These are phyloP conservation scores for Metarhizium robertsii DNA, from an alignment of 2,329 filamentous ascomycete species.

Conservation along the genomic window DNA sequence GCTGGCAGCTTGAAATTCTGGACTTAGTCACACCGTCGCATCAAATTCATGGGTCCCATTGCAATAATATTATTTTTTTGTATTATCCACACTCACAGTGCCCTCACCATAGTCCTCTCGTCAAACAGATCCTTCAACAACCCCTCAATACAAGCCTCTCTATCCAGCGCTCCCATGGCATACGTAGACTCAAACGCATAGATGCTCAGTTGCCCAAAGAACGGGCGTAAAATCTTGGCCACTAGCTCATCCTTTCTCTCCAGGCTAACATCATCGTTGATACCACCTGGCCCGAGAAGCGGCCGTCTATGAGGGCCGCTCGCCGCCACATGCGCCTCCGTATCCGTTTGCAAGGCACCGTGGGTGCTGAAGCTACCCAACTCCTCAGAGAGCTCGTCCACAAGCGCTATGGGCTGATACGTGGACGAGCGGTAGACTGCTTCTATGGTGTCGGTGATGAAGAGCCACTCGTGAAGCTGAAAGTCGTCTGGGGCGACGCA, in stretches of 20 bases:
- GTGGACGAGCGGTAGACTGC: slow-evolving; percentile 73
- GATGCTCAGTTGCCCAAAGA: slow-evolving; percentile 87
- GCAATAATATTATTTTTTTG: too few relatives aligned
- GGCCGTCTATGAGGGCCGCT: slow-evolving; percentile 32
- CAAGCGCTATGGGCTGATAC: slow-evolving; percentile 64
- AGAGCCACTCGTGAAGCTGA: slow-evolving; percentile 96
- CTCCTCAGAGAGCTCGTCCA: slow-evolving; percentile 75
- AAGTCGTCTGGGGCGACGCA: slow-evolving; percentile 88
- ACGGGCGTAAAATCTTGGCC: slow-evolving; percentile 71
- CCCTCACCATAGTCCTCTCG: slow-evolving; percentile 59
- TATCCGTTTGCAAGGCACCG: slow-evolving; percentile 25
- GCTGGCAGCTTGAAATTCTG: too few relatives aligned
- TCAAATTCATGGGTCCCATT: too few relatives aligned
- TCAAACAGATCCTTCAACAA: slow-evolving; percentile 72
- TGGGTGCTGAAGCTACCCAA: slow-evolving; percentile 41
- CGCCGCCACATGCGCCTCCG: slow-evolving; percentile 25
- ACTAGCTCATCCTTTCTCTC: slow-evolving; percentile 62
- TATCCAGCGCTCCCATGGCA: slow-evolving; percentile 64
- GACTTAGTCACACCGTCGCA: too few relatives aligned
- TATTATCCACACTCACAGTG: slow-evolving; percentile 28
- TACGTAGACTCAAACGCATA: slow-evolving; percentile 90
- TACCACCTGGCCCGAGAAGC: slow-evolving; percentile 42
- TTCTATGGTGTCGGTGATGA: slow-evolving; percentile 93
- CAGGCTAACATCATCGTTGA: slow-evolving; percentile 44
- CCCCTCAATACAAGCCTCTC: slow-evolving; percentile 51